Percentiles rank a stretch among this genome's conserved stretches.
Conservation (phyloP, 768 basidiomycete species). For the Neoboletus brunneissimus region DNA sequence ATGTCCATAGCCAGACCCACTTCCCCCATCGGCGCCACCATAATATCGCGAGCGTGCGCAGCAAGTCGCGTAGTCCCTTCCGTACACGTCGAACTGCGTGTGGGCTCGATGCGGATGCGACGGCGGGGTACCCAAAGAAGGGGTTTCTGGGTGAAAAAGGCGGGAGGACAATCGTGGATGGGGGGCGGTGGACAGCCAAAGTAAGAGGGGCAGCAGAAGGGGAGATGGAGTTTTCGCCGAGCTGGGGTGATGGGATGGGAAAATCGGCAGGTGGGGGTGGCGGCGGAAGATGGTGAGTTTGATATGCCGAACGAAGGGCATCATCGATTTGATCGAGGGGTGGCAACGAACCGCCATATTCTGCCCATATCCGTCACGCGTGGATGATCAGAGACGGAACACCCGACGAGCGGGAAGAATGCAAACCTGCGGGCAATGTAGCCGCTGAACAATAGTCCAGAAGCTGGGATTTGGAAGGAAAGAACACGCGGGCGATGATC, state of each 20-base stretch:
- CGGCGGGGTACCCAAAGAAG: constrained; percentile 69
- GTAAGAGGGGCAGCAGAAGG: neutral
- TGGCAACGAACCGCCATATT: constrained; percentile 65
- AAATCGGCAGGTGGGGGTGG: neutral
- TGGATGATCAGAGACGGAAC: constrained; percentile 11
- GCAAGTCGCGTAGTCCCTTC: constrained; percentile 65
- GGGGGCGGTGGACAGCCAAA: neutral
- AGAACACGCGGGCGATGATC: constrained; percentile 62
- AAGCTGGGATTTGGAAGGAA: constrained; percentile 56
- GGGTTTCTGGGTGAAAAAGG: constrained; percentile 66
- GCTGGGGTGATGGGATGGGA: neutral
- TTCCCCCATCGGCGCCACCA: constrained; percentile 67
- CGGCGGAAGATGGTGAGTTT: constrained; percentile 3
- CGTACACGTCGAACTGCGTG: constrained; percentile 57
- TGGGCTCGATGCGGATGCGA: constrained; percentile 30
- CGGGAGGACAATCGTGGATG: constrained; percentile 33
- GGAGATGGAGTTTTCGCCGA: neutral
- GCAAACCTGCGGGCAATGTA: constrained; percentile 49
- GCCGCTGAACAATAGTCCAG: constrained; percentile 50
- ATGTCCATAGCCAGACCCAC: constrained; percentile 19
- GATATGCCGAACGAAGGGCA: constrained; percentile 36
- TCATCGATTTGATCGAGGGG: constrained; percentile 48
- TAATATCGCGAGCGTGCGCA: constrained; percentile 56
- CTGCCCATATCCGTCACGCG: constrained; percentile 38
- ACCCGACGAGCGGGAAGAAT: neutral